Evolutionary conservation across 305 asterid species (phyloP).

Genomic region (Coffea humblotiana): DNA sequence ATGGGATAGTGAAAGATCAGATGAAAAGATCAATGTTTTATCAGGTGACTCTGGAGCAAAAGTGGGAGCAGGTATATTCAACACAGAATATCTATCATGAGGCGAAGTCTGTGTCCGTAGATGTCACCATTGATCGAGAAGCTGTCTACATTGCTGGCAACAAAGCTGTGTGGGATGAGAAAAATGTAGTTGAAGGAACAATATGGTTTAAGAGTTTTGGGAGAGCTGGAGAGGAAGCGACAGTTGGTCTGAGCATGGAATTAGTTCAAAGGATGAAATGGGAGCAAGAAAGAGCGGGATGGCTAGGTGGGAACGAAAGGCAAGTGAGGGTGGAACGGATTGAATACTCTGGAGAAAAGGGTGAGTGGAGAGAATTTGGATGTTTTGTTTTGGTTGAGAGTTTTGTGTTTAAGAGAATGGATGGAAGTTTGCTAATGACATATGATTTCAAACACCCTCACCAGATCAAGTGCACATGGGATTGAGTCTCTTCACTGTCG

Average conservation of each 20-base stretch:
- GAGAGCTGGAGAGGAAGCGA: constrained; percentile 17
- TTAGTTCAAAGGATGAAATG: constrained; percentile 58
- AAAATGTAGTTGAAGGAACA: constrained; percentile 29
- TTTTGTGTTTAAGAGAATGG: constrained; percentile 54
- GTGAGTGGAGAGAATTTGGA: constrained; percentile 45
- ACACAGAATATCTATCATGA: not conserved
- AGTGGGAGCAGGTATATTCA: constrained; percentile 61
- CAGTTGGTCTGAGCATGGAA: constrained; percentile 55
- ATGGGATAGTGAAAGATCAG: constrained; percentile 44
- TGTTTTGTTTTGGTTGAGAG: constrained; percentile 69
- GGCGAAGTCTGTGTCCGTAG: constrained; percentile 36
- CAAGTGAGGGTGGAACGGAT: constrained; percentile 34
- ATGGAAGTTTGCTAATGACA: constrained; percentile 44
- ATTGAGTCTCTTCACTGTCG: too few species aligned
- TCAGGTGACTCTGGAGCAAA: constrained; percentile 56
- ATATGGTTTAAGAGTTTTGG: constrained; percentile 41
- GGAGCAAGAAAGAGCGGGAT: constrained; percentile 57
- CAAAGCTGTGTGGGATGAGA: constrained; percentile 44
- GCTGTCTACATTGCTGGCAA: constrained; percentile 38
- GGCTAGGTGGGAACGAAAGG: constrained; percentile 30
- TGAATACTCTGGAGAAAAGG: constrained; percentile 28
- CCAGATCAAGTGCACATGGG: constrained; percentile 36
- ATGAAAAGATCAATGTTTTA: constrained; percentile 47
- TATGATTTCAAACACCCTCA: constrained; percentile 47
- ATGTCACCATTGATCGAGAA: constrained; percentile 41